Evolutionary conservation across 345 rosid genomes (phyloP).

Genomic region (Gossypium anomalum): DNA sequence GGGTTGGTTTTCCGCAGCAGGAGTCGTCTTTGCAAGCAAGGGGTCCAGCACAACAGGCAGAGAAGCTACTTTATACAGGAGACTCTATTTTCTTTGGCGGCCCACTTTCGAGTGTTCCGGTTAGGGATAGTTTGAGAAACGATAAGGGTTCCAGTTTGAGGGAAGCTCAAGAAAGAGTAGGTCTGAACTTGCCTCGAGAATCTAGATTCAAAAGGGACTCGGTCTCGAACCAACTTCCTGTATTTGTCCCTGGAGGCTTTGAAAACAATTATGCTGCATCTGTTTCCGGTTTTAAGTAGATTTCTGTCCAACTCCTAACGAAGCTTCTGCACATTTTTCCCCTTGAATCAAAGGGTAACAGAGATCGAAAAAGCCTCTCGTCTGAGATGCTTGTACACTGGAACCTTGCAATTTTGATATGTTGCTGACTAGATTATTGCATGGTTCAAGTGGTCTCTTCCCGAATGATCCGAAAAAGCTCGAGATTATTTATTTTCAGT

Average conservation of each 20-base stretch:
- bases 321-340: slow-evolving; percentile 3
- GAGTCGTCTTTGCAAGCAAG: slow-evolving; percentile 42
- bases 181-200: slow-evolving; percentile 62
- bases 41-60: slow-evolving; percentile 50
- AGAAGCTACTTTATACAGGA: slow-evolving; percentile 77
- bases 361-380: slow-evolving; percentile 21
- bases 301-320: slow-evolving; percentile 7
- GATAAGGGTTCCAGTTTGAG: slow-evolving; percentile 42
- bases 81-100: slow-evolving; percentile 89
- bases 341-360: not conserved
- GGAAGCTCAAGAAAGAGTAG: slow-evolving; percentile 58
- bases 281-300: slow-evolving; percentile 45
- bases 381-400: slow-evolving; percentile 19
- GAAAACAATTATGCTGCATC: slow-evolving; percentile 34
- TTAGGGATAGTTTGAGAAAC: slow-evolving; percentile 52
- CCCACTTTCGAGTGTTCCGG: slow-evolving; percentile 64
- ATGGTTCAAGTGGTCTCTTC: slow-evolving; percentile 34
- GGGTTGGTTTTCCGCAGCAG: slow-evolving; percentile 39
- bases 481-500: too few species aligned
- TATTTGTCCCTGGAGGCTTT: slow-evolving; percentile 65
- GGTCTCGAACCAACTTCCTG: slow-evolving; percentile 86
- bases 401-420: slow-evolving; percentile 23
- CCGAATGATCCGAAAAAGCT: not conserved
- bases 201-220: slow-evolving; percentile 85
- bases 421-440: slow-evolving; percentile 6